Evolutionary conservation across 805 yeast genomes (phyloP).

Genomic region (Schizosaccharomyces cryophilus): DNA sequence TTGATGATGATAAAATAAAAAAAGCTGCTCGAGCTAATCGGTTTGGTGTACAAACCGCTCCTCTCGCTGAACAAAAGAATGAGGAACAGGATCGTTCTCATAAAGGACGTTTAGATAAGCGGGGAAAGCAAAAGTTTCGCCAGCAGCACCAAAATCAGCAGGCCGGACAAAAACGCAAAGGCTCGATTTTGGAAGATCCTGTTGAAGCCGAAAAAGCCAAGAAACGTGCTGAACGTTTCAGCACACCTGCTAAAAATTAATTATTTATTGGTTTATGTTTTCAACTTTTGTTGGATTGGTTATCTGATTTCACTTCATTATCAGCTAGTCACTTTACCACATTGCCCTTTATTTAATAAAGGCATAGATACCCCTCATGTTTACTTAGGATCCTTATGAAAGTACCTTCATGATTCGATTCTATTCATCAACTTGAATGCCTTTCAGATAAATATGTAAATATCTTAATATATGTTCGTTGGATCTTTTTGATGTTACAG

Average conservation of each 20-base stretch:
- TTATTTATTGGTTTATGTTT: not conserved
- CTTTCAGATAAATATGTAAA: no score
- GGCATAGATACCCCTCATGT: no score
- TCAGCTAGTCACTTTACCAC: no score
- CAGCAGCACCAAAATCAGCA: not conserved
- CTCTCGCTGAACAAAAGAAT: not conserved
- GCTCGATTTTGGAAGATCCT: not conserved
- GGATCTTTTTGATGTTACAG: no score
- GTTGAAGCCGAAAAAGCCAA: not conserved
- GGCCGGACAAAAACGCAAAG: not conserved
- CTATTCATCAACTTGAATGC: no score
- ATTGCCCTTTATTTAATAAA: no score
- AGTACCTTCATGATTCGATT: no score
- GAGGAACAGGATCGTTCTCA: not conserved
- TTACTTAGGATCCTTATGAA: no score
- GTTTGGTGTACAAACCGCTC: not conserved
- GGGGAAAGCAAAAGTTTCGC: not conserved
- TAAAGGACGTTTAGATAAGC: not conserved
- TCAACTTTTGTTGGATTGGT: not conserved
- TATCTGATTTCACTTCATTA: not conserved
- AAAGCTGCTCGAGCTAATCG: not conserved
- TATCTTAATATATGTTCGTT: no score
- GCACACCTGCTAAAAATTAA: conserved; percentile 3
- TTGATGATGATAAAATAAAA: not conserved
- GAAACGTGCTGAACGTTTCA: conserved; percentile 4